Base-by-base conservation (phyloP, 208 protist genomes). In the Wallacemonas sp. region DNA sequence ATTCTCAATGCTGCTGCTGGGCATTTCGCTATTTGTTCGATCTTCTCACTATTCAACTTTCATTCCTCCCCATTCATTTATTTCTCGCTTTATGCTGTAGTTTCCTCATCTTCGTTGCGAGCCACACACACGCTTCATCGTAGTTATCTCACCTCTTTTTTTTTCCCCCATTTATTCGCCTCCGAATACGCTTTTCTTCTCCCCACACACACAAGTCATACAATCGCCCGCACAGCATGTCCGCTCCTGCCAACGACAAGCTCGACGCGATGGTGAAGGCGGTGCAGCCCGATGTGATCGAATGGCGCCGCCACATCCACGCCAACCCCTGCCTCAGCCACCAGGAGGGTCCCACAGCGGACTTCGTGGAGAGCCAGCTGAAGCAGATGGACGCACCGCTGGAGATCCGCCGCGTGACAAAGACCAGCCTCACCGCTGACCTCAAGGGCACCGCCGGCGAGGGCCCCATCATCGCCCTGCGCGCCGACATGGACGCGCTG, bases 401-500 rank as follows among this genome's bases (percentile, higher is more conserved):
- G 70, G 66, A 0, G 31, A 71, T 59, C 24, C 15, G 6, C 11
- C 53, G 53, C 15, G 24, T 21, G 24, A 59, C 53, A 17, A 59
- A 59, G 53, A 59, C 53, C 6, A 59, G 66, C 54, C 68, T 84
- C 9, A 34, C 88, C 15, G 80, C 84, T 1, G 68, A 81, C 54
- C 72, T 91, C 38, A 76, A 62, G 28, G 80, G 84, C 24, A 64
- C 70, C 24, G 84, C 80, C 12, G 80, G 72, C 27, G 73, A 66
- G 51, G 80, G 78, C 2, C 75, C 77, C 46, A 80, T 74, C 49
- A 70, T 79, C 33, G 84, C 84, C 2, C 72, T 88, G 62, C 75
- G 80, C 54, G 75, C 84, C 9, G 77, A 88, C 67, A 91, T 91
- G 61, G 84, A 91, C 54, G 84, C 84, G 17, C 75, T 88, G 54